Evolutionary conservation across 1,284 basidiomycete species (phyloP).

Genomic region (Volvariella volvacea): DNA sequence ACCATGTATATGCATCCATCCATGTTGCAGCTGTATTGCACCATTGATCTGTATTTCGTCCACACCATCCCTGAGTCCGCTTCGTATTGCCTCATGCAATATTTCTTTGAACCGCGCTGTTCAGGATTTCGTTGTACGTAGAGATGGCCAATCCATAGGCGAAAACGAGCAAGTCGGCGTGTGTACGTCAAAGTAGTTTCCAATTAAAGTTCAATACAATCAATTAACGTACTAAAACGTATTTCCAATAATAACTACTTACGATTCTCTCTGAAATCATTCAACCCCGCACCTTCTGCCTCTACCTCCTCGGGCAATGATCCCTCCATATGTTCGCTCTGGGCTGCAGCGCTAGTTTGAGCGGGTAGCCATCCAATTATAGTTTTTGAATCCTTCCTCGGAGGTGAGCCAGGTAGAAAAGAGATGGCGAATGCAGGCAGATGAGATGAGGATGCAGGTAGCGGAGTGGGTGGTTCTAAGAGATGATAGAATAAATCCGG

Average conservation of each 20-base stretch:
- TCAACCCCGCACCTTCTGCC: conserved; percentile 40
- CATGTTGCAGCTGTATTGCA: conserved; percentile 57
- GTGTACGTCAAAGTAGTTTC: too few species aligned
- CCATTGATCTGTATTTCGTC: conserved; percentile 63
- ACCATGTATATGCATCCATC: conserved; percentile 86
- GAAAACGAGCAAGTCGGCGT: too few species aligned
- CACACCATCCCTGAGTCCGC: conserved; percentile 44
- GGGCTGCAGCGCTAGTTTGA: conserved; percentile 22
- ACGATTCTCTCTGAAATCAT: conserved; percentile 69
- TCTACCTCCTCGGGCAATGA: not conserved
- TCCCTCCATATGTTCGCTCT: conserved; percentile 5
- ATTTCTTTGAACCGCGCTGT: conserved; percentile 39
- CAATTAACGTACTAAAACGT: too few species aligned
- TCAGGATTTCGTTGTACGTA: too few species aligned
- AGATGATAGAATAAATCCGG: conserved; percentile 67
- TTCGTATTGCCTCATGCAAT: conserved; percentile 52
- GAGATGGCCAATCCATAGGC: too few species aligned
- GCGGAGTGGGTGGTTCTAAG: conserved; percentile 41
- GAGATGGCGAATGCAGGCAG: conserved; percentile 57
- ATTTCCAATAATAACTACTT: conserved; percentile 15
- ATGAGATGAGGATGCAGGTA: conserved; percentile 24
- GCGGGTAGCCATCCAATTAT: conserved; percentile 71
- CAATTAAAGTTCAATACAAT: too few species aligned
- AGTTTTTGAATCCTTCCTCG: conserved; percentile 37
- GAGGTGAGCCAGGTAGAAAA: conserved; percentile 42